A percentile compares a stretch with the other conserved stretches of the same genome.
Evolutionary conservation across 441 rosid species (phyloP).

Genomic region (Bruguiera hainesii): DNA sequence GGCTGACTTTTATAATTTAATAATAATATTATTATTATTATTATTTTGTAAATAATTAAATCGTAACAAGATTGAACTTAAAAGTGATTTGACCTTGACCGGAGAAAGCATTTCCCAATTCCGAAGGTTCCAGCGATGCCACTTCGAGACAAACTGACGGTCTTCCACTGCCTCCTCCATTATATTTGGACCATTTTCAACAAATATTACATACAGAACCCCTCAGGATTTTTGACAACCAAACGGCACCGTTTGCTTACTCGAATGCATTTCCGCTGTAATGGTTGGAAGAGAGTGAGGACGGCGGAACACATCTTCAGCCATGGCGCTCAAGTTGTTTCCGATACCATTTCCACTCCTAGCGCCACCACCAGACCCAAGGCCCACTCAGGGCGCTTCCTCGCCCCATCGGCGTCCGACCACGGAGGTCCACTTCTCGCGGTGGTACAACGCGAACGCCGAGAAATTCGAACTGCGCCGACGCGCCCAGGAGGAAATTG

Average conservation of each 20-base stretch:
- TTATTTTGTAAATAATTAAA: too few species aligned
- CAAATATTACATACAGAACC: too few species aligned
- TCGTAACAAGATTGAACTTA: too few species aligned
- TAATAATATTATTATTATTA: too few species aligned
- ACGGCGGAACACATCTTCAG: background rate
- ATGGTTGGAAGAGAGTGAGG: background rate
- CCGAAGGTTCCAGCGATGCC: too few species aligned
- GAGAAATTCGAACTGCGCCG: constrained; percentile 59
- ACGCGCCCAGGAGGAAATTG: constrained; percentile 60
- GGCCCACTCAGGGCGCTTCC: constrained; percentile 18
- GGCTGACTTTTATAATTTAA: too few species aligned
- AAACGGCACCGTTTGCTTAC: background rate
- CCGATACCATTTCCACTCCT: constrained; percentile 55
- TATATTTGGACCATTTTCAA: too few species aligned
- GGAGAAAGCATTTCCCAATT: too few species aligned
- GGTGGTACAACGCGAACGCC: constrained; percentile 83
- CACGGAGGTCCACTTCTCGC: constrained; percentile 55
- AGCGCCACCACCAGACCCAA: constrained; percentile 31
- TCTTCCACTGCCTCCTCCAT: too few species aligned
- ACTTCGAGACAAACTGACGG: too few species aligned
- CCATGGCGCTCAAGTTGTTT: constrained; percentile 70
- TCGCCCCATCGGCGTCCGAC: constrained; percentile 32
- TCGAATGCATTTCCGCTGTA: background rate
- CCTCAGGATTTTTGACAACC: too few species aligned
- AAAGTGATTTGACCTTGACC: too few species aligned